Evolutionary conservation across 441 rosid species (phyloP).

Genomic region (Arabidopsis lyrata): DNA sequence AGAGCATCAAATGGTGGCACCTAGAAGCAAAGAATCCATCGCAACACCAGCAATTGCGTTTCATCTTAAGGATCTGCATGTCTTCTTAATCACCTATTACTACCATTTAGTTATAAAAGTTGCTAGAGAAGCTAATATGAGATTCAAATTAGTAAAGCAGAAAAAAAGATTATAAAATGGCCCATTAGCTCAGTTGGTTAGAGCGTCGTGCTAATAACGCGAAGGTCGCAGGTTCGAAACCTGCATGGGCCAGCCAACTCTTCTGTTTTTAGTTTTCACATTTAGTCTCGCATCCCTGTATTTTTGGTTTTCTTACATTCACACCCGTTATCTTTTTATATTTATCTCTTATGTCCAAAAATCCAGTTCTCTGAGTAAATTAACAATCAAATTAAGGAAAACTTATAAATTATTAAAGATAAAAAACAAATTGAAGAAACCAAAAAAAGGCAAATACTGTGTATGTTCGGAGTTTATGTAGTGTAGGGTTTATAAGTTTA

Average conservation of each 20-base stretch:
- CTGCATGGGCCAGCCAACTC: slow-evolving; percentile 57
- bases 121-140: too few relatives aligned
- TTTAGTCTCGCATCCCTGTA: too few relatives aligned
- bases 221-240: slow-evolving; percentile 85
- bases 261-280: too few relatives aligned
- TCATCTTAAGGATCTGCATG: too few relatives aligned
- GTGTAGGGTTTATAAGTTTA: slow-evolving; percentile 19
- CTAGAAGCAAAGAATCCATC: too few relatives aligned
- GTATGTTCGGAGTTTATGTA: not conserved
- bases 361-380: not conserved
- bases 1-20: too few relatives aligned
- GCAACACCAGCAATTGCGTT: too few relatives aligned
- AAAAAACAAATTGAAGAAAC: not conserved
- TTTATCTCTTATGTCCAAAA: not conserved
- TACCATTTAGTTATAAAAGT: too few relatives aligned
- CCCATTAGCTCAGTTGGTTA: slow-evolving; percentile 75
- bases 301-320: slow-evolving; percentile 16
- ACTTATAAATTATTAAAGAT: not conserved
- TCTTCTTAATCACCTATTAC: too few relatives aligned
- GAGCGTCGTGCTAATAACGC: slow-evolving; percentile 89
- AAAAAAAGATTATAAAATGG: not conserved
- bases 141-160: too few relatives aligned
- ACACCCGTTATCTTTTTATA: not conserved
- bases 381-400: not conserved
- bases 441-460: not conserved